These are phyloP conservation scores for Sclerotinia subarctica DNA, from an alignment of 2,329 filamentous ascomycete genomes.

Conservation along the genomic window DNA sequence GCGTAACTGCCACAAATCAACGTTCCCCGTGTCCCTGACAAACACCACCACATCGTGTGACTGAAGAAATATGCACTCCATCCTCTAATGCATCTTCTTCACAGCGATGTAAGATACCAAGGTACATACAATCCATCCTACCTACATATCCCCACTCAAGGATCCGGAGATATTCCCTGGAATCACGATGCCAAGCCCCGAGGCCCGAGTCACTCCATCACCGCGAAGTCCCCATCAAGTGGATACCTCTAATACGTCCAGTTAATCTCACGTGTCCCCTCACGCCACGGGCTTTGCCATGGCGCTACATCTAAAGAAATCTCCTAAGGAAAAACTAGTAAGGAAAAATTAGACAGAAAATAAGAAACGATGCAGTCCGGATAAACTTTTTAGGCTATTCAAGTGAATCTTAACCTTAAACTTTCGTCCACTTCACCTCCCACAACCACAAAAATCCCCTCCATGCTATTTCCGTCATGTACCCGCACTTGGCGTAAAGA, in stretches of 20 bases:
- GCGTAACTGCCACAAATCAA: neutral
- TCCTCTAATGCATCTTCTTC: neutral
- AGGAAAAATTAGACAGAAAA: neutral
- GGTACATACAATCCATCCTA: neutral
- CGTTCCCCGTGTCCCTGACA: too few species aligned
- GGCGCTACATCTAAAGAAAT: neutral
- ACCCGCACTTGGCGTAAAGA: too few species aligned
- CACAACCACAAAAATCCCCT: neutral
- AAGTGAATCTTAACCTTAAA: neutral
- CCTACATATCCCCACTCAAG: neutral
- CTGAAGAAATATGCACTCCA: neutral
- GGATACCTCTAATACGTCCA: too few species aligned
- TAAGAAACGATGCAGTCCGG: conserved; percentile 1
- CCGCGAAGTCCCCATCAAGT: neutral
- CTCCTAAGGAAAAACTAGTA: neutral
- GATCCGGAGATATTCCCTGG: neutral
- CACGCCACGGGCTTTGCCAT: neutral
- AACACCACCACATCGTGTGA: neutral
- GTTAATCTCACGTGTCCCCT: neutral
- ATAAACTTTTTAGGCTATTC: conserved; percentile 12
- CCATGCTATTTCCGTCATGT: neutral
- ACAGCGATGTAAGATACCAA: neutral
- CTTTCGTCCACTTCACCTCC: neutral
- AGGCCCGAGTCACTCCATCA: neutral
- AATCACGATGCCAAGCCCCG: neutral